Conservation (phyloP, 2,329 filamentous ascomycete genomes). For the Mycogone perniciosa region DNA sequence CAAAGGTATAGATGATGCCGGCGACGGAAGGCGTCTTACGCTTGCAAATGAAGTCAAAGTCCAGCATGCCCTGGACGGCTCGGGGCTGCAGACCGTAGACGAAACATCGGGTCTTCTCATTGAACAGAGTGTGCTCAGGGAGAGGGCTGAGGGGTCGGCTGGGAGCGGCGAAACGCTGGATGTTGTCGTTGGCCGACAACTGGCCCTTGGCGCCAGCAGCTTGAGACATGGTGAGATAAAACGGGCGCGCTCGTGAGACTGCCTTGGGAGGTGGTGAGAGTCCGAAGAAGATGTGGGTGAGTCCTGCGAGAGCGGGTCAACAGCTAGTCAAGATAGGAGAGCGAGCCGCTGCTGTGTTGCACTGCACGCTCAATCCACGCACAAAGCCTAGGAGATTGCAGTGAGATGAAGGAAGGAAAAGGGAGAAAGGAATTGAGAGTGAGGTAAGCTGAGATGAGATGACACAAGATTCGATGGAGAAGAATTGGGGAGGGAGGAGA, state of each 20-base stretch:
- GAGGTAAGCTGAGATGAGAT: slow-evolving; percentile 11
- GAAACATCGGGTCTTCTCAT: slow-evolving; percentile 99
- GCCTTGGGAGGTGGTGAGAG: slow-evolving; percentile 23
- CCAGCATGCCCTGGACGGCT: slow-evolving; percentile 87
- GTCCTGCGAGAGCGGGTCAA: slow-evolving; percentile 21
- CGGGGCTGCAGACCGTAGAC: slow-evolving; percentile 98
- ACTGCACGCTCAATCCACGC: neutral
- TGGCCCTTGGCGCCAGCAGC: slow-evolving; percentile 44
- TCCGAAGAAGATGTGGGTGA: slow-evolving; percentile 5
- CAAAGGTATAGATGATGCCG: slow-evolving; percentile 99
- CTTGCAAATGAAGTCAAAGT: slow-evolving; percentile 99
- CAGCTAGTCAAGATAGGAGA: slow-evolving; percentile 7
- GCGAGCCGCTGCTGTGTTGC: neutral
- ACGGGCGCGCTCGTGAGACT: slow-evolving; percentile 13
- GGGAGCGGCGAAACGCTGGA: slow-evolving; percentile 88
- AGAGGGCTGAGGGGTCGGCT: slow-evolving; percentile 88
- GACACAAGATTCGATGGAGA: slow-evolving; percentile 10
- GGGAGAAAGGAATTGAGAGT: slow-evolving; percentile 10
- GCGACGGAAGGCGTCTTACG: slow-evolving; percentile 91
- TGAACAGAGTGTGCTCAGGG: slow-evolving; percentile 87
- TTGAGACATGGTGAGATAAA: slow-evolving; percentile 41
- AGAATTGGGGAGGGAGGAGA: slow-evolving; percentile 8
- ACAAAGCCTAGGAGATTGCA: neutral
- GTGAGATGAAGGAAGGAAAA: slow-evolving; percentile 10
- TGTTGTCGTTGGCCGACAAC: slow-evolving; percentile 92